phyloP scores from a whole-genome alignment of 1,284 basidiomycete species.

The Hemileia vastatrix region DNA sequence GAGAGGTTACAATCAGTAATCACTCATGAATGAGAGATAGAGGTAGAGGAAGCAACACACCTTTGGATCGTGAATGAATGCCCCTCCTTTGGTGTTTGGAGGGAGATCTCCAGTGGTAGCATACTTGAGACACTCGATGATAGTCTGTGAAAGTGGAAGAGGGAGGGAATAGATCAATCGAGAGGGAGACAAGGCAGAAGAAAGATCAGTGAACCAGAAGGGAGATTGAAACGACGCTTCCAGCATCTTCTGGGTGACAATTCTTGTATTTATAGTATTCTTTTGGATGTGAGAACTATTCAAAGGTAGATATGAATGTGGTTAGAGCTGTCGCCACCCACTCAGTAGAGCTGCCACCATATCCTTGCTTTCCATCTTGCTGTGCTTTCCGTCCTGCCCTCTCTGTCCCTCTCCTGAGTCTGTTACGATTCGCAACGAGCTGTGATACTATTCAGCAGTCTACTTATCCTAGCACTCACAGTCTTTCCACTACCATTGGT shows the following conservation, averaged over 20 bases:
- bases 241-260: not conserved
- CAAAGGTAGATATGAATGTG: too few species aligned
- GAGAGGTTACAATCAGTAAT: not conserved
- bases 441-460: too few species aligned
- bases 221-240: not conserved
- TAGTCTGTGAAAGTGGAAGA: constrained; percentile 51
- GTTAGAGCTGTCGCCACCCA: too few species aligned
- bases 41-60: too few species aligned
- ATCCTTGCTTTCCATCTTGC: too few species aligned
- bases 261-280: not conserved
- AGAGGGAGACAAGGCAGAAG: not conserved
- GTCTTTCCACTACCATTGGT: constrained; percentile 98
- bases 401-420: not conserved
- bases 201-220: not conserved
- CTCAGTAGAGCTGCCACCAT: too few species aligned
- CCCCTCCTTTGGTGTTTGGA: constrained; percentile 91
- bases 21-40: too few species aligned
- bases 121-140: constrained; percentile 99
- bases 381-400: not conserved
- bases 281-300: not conserved
- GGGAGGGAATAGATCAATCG: not conserved
- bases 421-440: too few species aligned
- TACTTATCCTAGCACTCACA: constrained; percentile 45
- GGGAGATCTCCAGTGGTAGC: constrained; percentile 96
- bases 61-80: constrained; percentile 94